Percentiles rank a stretch among this genome's conserved stretches.
Evolutionary conservation across 768 basidiomycete genomes (phyloP).

Genomic region (Hypholoma fasciculare): DNA sequence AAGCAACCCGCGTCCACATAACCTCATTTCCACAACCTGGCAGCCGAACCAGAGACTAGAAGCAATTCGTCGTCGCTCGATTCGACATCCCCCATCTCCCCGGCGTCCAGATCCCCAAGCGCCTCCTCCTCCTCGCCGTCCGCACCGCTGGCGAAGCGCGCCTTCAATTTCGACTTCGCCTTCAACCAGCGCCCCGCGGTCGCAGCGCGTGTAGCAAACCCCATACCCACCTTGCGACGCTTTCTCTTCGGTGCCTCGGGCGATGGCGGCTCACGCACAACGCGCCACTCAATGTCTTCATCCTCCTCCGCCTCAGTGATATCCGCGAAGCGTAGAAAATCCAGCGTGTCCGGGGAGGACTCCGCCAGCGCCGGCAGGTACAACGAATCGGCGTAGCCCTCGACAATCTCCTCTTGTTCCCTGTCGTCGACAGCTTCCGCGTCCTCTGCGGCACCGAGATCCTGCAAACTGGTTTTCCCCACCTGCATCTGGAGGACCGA

Average conservation of each 20-base stretch:
- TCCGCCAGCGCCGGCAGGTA: constrained; percentile 16
- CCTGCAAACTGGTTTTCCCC: constrained; percentile 8
- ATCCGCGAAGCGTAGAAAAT: constrained; percentile 20
- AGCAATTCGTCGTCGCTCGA: constrained; percentile 26
- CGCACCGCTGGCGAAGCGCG: constrained; percentile 11
- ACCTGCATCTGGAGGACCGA: constrained; percentile 4
- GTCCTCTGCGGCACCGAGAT: constrained; percentile 21
- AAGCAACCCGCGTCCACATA: neutral
- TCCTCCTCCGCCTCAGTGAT: constrained; percentile 19
- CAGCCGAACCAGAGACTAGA: constrained; percentile 13
- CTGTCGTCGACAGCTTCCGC: constrained; percentile 31
- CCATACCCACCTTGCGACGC: neutral
- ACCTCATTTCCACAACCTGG: constrained; percentile 2
- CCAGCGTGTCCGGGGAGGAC: constrained; percentile 26
- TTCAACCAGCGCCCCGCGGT: constrained; percentile 3
- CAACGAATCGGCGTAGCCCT: constrained; percentile 19
- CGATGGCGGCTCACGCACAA: constrained; percentile 38
- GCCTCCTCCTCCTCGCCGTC: constrained; percentile 12
- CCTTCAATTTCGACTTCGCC: constrained; percentile 11
- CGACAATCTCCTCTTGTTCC: constrained; percentile 8
- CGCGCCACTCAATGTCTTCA: constrained; percentile 25
- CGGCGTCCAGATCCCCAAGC: constrained; percentile 8
- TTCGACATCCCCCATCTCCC: constrained; percentile 6
- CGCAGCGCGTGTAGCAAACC: neutral
- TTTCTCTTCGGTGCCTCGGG: constrained; percentile 27